phyloP scores from a whole-genome alignment of 169 alveolate species.

The Plasmodium inui region DNA sequence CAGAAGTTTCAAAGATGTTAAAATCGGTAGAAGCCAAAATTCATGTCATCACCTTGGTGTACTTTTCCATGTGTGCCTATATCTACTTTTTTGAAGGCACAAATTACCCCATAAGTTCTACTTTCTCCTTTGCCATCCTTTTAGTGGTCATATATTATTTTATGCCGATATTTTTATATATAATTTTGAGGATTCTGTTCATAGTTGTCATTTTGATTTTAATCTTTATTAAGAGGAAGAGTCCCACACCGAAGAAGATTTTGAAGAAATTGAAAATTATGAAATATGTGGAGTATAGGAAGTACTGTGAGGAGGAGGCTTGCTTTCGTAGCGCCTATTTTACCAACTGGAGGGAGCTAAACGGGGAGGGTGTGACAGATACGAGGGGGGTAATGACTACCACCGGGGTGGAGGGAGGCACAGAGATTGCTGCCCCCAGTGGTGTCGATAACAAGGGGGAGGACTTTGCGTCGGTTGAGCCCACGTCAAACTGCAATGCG shows the following conservation, averaged over 20 bases:
- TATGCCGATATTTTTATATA: slow-evolving; percentile 62
- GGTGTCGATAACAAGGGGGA: not conserved
- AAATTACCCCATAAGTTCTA: not conserved
- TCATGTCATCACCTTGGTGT: slow-evolving; percentile 31
- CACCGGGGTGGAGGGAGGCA: not conserved
- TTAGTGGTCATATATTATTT: slow-evolving; percentile 61
- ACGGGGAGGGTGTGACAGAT: not conserved
- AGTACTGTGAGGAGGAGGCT: slow-evolving; percentile 32
- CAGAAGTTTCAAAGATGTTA: slow-evolving; percentile 36
- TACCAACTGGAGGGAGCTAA: not conserved
- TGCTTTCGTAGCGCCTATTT: slow-evolving; percentile 11
- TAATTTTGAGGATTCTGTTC: slow-evolving; percentile 30
- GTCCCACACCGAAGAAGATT: slow-evolving; percentile 67
- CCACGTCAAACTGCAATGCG: not conserved
- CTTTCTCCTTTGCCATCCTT: slow-evolving; percentile 21
- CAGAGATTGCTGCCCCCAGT: not conserved
- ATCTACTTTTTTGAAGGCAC: slow-evolving; percentile 20
- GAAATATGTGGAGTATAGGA: slow-evolving; percentile 55
- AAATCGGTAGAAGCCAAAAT: slow-evolving; percentile 37
- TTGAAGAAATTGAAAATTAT: slow-evolving; percentile 71
- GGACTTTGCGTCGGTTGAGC: not conserved
- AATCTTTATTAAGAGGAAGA: slow-evolving; percentile 46
- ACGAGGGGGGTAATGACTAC: not conserved
- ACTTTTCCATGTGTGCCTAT: slow-evolving; percentile 39
- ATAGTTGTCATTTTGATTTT: slow-evolving; percentile 23